Evolutionary conservation across 2,329 filamentous ascomycete species (phyloP).

Genomic region (Penicillium sp.): DNA sequence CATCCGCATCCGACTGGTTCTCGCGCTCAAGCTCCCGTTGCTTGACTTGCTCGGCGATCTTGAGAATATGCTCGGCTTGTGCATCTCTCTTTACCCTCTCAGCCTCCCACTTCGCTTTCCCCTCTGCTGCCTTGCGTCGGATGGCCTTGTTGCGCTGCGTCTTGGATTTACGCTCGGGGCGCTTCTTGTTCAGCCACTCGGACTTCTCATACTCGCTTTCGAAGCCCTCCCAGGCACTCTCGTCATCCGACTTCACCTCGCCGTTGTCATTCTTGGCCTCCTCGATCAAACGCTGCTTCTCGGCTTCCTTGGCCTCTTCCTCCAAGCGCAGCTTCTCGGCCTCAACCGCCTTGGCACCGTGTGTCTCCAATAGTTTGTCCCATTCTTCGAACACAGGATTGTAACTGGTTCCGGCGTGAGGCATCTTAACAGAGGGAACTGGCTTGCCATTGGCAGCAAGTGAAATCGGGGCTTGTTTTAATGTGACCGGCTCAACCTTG

Average conservation of each 20-base stretch:
- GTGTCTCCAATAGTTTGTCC: slow-evolving; percentile 68
- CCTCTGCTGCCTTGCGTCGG: slow-evolving; percentile 83
- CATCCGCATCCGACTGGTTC: slow-evolving; percentile 36
- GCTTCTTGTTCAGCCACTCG: slow-evolving; percentile 68
- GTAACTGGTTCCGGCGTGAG: slow-evolving; percentile 82
- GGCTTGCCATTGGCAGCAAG: slow-evolving; percentile 78
- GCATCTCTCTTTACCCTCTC: slow-evolving; percentile 70
- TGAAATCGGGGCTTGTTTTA: slow-evolving; percentile 75
- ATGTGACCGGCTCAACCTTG: slow-evolving; percentile 69
- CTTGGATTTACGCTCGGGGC: slow-evolving; percentile 79
- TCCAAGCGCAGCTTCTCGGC: slow-evolving; percentile 72
- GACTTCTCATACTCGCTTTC: slow-evolving; percentile 74
- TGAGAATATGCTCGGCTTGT: slow-evolving; percentile 69
- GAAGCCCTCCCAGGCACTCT: slow-evolving; percentile 86
- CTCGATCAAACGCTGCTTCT: slow-evolving; percentile 66
- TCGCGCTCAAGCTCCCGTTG: slow-evolving; percentile 51
- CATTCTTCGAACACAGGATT: slow-evolving; percentile 89
- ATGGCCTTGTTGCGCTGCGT: slow-evolving; percentile 84
- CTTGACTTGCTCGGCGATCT: slow-evolving; percentile 57
- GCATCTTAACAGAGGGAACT: slow-evolving; percentile 74
- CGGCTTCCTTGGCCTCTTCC: slow-evolving; percentile 63
- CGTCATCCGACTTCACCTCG: slow-evolving; percentile 75
- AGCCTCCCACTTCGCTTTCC: slow-evolving; percentile 69
- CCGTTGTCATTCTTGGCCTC: slow-evolving; percentile 75
- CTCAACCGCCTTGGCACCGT: slow-evolving; percentile 75